Base-by-base conservation (phyloP, 768 basidiomycete species). In the Amanita molliuscula region DNA sequence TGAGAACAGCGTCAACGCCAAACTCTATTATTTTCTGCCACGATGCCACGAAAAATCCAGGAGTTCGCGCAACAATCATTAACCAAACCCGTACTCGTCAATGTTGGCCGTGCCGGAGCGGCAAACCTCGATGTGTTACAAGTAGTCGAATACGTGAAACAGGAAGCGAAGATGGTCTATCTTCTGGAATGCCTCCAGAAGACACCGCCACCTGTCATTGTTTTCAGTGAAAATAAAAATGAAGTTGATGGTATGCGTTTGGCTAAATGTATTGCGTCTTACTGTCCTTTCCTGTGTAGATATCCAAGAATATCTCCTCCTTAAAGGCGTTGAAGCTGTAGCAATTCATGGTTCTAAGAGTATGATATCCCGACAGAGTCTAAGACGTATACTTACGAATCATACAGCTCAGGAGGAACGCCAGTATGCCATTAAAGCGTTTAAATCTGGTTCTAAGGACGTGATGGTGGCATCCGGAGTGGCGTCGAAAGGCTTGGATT, bases 81-180 rank as follows among this genome's bases (percentile, higher is more conserved):
- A n/a, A 88, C 97, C 56, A 81, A 83, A 57, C 96, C 96, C 1
- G 77, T 99, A 11, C 73, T 98, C 26, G 93, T 99, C 56, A 99
- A 99, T 63, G 94, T 98, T 38, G 95, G 96, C 20, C 86, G 96
- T 60, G 95, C 96, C 6, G 96, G 96, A 60, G 96, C 96, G 18
- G 96, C 96, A 36, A 95, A 94, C 65, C 67, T 99, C 64, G 95
- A 98, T 61, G 92, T 99, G 2, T 74, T 98, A 25, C 92, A 93
- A 61, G 88, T 97, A 26, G 90, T 98, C 18, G 96, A 99, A 69
- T 98, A 96, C 58, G 96, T 99, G 58, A 99, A 99, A 68, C 93
- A 96, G 62, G 96, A 98, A 67, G 96, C 96, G 0, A 99, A 99
- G 68, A 98, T 98, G 96, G 94, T 99, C 1, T 99, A 98, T 65